Base-by-base conservation (phyloP, 129 eudicot genomes). In the Centaurea solstitialis region DNA sequence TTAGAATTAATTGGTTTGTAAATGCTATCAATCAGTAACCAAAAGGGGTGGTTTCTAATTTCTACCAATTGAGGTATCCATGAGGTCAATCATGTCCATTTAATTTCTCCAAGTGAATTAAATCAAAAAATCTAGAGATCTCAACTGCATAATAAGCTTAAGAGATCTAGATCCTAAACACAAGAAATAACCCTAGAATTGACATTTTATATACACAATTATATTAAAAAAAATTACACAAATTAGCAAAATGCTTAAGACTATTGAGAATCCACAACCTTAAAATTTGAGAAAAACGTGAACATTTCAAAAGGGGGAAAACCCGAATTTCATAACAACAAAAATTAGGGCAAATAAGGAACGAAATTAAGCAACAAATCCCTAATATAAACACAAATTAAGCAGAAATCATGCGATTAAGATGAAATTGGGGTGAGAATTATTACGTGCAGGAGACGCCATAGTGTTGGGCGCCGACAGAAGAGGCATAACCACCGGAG, bases 381-480 rank as follows among this genome's bases (percentile, higher is more conserved):
- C 66, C 47, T 0, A 6, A 8, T 1, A 45, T 5, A 24, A 11
- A 13, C 22, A 17, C 18, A 41, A 17, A 65, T 47, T 26, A 30
- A 9, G 9, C 20, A 20, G 10, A n/a, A 18, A 24, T 23, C 21
- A 9, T 7, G 12, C 65, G 28, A 18, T 6, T 24, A 9, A 41
- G 33, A 50, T 15, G 22, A 78, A 9, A 47, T 22, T 39, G 23
- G 53, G 53, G 12, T 8, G 26, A 28, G 26, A 72, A 18, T 33
- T 20, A 13, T 40, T 84, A 88, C 89, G 88, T 74, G 90, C 81
- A 38, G 86, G 81, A n/a, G 87, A 65, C 9, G 61, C 72, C 71
- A 18, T 38, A 20, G 73, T 40, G 4, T 40, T 76, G 35, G 79
- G 88, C 21, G 75, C 26, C 59, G 74, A 77, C 53, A 81, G 68